phyloP scores from a whole-genome alignment of 2,329 filamentous ascomycete species.

The Fusarium aywerte region DNA sequence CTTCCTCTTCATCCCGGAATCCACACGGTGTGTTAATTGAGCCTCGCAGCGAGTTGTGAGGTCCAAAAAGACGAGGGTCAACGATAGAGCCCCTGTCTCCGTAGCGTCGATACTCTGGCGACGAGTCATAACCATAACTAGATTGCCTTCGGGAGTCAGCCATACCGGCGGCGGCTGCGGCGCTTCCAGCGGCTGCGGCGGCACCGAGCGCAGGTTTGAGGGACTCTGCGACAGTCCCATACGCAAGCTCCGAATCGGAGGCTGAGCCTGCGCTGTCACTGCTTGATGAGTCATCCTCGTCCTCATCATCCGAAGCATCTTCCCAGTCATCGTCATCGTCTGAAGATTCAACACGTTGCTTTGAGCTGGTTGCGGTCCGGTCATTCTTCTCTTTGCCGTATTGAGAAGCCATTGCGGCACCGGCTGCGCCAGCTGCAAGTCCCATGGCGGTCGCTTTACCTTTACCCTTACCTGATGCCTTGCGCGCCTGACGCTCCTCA shows the following conservation, averaged over 20 bases:
- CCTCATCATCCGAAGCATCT: slow-evolving; percentile 57
- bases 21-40: slow-evolving; percentile 66
- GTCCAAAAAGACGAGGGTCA: slow-evolving; percentile 68
- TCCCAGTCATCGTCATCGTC: slow-evolving; percentile 59
- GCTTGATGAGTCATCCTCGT: slow-evolving; percentile 56
- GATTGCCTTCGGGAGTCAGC: slow-evolving; percentile 49
- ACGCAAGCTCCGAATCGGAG: slow-evolving; percentile 56
- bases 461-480: slow-evolving; percentile 38
- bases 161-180: slow-evolving; percentile 55
- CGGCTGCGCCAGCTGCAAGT: slow-evolving; percentile 52
- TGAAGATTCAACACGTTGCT: slow-evolving; percentile 50
- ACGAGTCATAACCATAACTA: slow-evolving; percentile 20
- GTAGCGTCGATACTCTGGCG: slow-evolving; percentile 29
- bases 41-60: slow-evolving; percentile 69
- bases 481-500: slow-evolving; percentile 56
- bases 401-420: slow-evolving; percentile 54
- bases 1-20: slow-evolving; percentile 55
- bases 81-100: slow-evolving; percentile 62
- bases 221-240: slow-evolving; percentile 47
- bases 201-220: slow-evolving; percentile 40
- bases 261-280: slow-evolving; percentile 48
- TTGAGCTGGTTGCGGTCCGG: slow-evolving; percentile 56
- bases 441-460: slow-evolving; percentile 39
- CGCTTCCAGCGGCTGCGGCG: slow-evolving; percentile 52
- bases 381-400: slow-evolving; percentile 51